Percentiles rank a stretch among this genome's conserved stretches.
Evolutionary conservation across 305 asterid genomes (phyloP).

Genomic region (Fraxinus albicans): DNA sequence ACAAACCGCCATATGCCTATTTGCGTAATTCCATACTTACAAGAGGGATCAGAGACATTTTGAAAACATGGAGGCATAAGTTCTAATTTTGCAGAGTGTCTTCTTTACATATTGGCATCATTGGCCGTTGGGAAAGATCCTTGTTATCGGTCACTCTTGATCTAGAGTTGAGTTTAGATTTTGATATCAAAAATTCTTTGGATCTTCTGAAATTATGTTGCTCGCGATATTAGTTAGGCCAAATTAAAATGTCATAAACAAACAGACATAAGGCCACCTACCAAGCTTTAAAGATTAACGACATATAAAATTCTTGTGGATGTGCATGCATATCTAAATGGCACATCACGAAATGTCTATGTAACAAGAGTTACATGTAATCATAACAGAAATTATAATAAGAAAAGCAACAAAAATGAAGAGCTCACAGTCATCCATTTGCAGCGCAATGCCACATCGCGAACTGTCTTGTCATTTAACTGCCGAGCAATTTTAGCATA

Average conservation of each 20-base stretch:
- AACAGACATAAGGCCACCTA: not conserved
- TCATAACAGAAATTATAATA: not conserved
- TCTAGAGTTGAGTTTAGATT: not conserved
- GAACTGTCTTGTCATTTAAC: slow-evolving; percentile 25
- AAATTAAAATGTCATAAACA: not conserved
- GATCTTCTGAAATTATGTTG: not conserved
- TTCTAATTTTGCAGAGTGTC: not conserved
- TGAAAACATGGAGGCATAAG: not conserved
- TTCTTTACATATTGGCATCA: not conserved
- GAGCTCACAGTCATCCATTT: slow-evolving; percentile 29
- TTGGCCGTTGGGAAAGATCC: not conserved
- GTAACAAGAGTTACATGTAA: not conserved
- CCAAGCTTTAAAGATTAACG: not conserved
- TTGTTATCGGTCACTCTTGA: not conserved
- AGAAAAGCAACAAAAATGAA: not conserved
- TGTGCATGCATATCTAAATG: not conserved
- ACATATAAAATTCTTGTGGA: not conserved
- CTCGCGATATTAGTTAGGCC: not conserved
- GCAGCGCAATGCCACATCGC: slow-evolving; percentile 30
- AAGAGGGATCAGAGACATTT: not conserved
- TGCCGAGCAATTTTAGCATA: slow-evolving; percentile 27
- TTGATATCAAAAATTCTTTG: not conserved
- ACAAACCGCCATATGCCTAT: not conserved
- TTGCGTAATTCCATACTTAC: not conserved
- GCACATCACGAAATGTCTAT: not conserved